These are phyloP conservation scores for Cyamopsis tetragonoloba DNA, from an alignment of 306 rosid genomes.

Conservation along the genomic window DNA sequence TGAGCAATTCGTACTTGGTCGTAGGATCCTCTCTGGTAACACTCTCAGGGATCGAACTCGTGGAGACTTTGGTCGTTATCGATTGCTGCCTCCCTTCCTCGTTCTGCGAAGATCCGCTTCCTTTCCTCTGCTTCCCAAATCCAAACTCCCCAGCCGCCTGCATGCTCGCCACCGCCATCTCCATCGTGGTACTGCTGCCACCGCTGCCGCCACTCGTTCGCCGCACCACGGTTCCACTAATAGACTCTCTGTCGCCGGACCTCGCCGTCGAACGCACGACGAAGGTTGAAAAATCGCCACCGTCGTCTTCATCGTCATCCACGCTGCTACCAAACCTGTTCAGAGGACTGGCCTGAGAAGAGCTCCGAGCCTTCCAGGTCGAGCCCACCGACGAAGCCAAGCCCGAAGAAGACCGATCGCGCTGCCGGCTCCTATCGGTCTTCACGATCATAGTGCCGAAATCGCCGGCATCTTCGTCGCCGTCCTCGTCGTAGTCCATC, in stretches of 20 bases:
- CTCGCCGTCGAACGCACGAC: conserved; percentile 55
- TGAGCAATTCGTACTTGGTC: conserved; percentile 82
- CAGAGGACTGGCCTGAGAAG: conserved; percentile 32
- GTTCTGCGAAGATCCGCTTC: conserved; percentile 52
- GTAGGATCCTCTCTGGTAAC: conserved; percentile 90
- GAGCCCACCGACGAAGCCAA: conserved; percentile 24
- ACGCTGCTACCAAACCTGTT: conserved; percentile 25
- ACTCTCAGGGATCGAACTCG: conserved; percentile 92
- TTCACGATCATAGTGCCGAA: conserved; percentile 79
- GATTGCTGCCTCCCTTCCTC: conserved; percentile 59
- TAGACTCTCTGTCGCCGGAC: conserved; percentile 54
- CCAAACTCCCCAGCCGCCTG: conserved; percentile 69
- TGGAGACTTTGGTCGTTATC: conserved; percentile 51
- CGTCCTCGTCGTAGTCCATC: conserved; percentile 66
- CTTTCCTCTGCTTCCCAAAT: conserved; percentile 72
- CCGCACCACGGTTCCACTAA: conserved; percentile 65
- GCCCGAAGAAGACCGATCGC: conserved; percentile 42
- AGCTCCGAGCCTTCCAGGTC: conserved; percentile 38
- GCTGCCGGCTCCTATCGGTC: conserved; percentile 43
- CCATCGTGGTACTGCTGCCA: conserved; percentile 56
- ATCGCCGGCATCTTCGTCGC: conserved; percentile 49
- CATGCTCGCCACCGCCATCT: conserved; percentile 93
- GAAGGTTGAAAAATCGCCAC: conserved; percentile 60
- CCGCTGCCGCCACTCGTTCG: conserved; percentile 33
- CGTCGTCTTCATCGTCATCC: conserved; percentile 37